These are phyloP conservation scores for Marchantia paleacea DNA, from an alignment of 225 moss, liverwort and hornwort genomes.

Conservation along the genomic window DNA sequence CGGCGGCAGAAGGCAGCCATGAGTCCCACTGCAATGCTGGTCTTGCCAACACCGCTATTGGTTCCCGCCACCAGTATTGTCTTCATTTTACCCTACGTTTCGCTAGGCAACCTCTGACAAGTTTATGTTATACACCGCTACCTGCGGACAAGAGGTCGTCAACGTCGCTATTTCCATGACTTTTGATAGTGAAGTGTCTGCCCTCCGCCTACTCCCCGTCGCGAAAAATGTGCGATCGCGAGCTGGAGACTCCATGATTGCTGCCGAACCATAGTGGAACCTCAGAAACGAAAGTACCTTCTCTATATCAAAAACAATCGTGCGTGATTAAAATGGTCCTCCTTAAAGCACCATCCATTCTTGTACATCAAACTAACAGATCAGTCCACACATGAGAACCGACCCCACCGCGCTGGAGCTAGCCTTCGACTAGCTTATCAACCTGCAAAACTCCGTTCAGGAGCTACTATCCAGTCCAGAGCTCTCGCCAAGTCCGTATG, in stretches of 20 bases:
- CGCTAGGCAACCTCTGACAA: neutral
- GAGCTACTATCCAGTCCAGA: neutral
- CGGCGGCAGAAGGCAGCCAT: constrained; percentile 67
- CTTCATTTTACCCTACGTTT: constrained; percentile 44
- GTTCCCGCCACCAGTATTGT: constrained; percentile 71
- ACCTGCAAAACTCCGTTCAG: neutral
- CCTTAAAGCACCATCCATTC: constrained; percentile 3
- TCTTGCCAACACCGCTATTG: constrained; percentile 70
- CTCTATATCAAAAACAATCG: neutral
- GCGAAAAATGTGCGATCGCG: neutral
- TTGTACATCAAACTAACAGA: neutral
- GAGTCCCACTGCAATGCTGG: constrained; percentile 66
- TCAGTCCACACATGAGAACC: neutral
- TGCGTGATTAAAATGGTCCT: neutral
- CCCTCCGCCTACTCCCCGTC: neutral
- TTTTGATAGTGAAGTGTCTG: neutral
- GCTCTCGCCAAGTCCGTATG: neutral
- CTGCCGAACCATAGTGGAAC: neutral
- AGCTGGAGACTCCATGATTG: neutral
- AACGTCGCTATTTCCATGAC: neutral
- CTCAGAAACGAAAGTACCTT: neutral
- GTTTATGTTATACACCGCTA: neutral
- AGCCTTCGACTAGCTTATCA: neutral
- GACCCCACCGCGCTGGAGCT: neutral
- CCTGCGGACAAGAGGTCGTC: neutral